Percentiles rank a stretch among this genome's conserved stretches.
Evolutionary conservation across 768 basidiomycete genomes (phyloP).

Genomic region (Tylopilus plumbeoviolaceoides): DNA sequence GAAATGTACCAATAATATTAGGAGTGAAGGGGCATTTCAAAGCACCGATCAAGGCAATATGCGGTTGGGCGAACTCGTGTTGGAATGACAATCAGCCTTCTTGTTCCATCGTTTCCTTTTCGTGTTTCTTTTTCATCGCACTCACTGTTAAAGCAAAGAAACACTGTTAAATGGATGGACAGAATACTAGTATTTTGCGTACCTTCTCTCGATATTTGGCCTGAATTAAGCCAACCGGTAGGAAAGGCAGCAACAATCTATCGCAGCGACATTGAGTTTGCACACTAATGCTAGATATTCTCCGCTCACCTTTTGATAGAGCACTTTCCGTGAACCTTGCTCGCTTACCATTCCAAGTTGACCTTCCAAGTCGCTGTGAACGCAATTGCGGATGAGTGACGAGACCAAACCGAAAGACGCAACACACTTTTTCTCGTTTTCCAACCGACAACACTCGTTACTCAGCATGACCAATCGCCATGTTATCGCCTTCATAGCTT

Average conservation of each 20-base stretch:
- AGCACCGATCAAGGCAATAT: not conserved
- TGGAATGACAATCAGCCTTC: slow-evolving; percentile 31
- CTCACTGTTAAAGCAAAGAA: slow-evolving; percentile 48
- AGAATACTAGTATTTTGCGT: slow-evolving; percentile 19
- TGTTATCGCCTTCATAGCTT: slow-evolving; percentile 72
- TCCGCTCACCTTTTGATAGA: slow-evolving; percentile 69
- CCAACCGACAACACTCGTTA: slow-evolving; percentile 71
- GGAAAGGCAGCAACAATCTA: slow-evolving; percentile 81
- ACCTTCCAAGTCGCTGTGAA: slow-evolving; percentile 53
- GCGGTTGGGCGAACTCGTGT: not conserved
- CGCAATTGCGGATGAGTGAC: not conserved
- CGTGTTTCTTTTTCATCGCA: slow-evolving; percentile 78
- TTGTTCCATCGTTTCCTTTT: slow-evolving; percentile 66
- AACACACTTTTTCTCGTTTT: slow-evolving; percentile 60
- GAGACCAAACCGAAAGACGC: not conserved
- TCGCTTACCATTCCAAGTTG: slow-evolving; percentile 71
- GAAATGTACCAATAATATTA: slow-evolving; percentile 21
- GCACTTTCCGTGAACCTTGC: slow-evolving; percentile 71
- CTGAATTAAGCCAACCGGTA: slow-evolving; percentile 80
- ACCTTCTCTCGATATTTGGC: slow-evolving; percentile 87
- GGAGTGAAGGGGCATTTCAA: not conserved
- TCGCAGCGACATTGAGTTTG: not conserved
- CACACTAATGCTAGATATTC: not conserved
- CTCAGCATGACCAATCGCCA: slow-evolving; percentile 80
- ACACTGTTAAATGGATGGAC: not conserved